Base-by-base conservation (phyloP, 2,329 filamentous ascomycete genomes). In the Microdochium nivale region DNA sequence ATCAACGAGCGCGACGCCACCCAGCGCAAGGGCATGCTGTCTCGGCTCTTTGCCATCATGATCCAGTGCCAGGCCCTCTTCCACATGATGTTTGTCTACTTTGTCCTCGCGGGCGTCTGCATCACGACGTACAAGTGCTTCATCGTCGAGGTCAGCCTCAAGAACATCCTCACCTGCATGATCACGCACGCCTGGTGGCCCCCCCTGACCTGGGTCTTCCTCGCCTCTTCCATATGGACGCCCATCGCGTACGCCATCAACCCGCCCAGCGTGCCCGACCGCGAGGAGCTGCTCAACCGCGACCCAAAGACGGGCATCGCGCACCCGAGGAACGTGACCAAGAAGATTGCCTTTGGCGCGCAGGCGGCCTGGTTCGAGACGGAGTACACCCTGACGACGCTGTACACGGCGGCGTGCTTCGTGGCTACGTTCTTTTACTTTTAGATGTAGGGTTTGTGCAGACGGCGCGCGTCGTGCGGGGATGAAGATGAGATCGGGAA, bases 121-220 rank as follows among this genome's bases (percentile, higher is more conserved):
- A 59, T 77, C 48, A 76, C 74, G 2, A 72, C 72, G 5, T 80
- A 75, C 65, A 74, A 75, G 53, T 77, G 73, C 62, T 73, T 78
- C 57, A 61, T 67, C 33, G 59, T 67, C 16, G 62, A 72, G 24
- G 59, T 66, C 21, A 60, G 63, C 3, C 63, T 67, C 32, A 65
- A 65, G 55, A 67, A 70, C 10, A 65, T 73, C n/a, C 66, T 81
- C 16, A 60, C 77, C 48, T 74, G 73, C 56, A 67, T 85, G 3
- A 61, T 84, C 40, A 82, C 79, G 0, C 79, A 83, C 60, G 79
- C 78, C 13, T 79, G 78, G 66, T 84, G 81, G 81, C 80, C 80
- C 5, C 81, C 81, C 0, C 59, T 83, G 44, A 76, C 78, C 0
- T 83, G 80, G 66, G 58, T 81, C 44, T 77, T 78, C 59, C 71